phyloP scores from a whole-genome alignment of 2,329 filamentous ascomycete species.

The Diplodia mutila region DNA sequence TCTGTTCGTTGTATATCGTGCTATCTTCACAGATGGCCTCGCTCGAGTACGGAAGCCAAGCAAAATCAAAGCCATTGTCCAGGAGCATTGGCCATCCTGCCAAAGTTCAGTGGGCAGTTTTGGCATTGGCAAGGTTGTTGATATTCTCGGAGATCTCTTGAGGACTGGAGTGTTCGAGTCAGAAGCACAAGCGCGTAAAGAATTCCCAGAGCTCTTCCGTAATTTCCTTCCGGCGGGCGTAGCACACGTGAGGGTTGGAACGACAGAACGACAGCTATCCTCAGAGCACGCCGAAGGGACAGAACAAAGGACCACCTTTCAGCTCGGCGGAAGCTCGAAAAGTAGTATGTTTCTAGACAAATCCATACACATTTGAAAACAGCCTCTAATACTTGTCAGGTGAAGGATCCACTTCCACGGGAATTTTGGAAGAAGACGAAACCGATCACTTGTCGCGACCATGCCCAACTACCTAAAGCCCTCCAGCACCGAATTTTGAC shows the following conservation, averaged over 20 bases:
- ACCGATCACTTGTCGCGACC: conserved; percentile 36
- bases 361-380: neutral
- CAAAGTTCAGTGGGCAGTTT: neutral
- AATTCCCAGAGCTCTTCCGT: neutral
- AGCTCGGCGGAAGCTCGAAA: neutral
- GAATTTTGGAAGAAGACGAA: neutral
- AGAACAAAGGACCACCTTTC: neutral
- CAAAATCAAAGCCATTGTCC: conserved; percentile 1
- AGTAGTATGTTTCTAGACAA: neutral
- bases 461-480: conserved; percentile 40
- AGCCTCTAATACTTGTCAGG: neutral
- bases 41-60: conserved; percentile 1
- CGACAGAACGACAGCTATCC: neutral
- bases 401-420: neutral
- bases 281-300: neutral
- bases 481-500: conserved; percentile 45
- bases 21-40: neutral
- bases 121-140: neutral
- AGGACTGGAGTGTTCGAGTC: neutral
- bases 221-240: neutral
- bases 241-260: neutral
- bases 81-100: neutral
- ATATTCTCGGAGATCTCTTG: neutral
- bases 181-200: neutral
- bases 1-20: neutral